These are phyloP conservation scores for Gaeumannomyces sp. DNA, from an alignment of 2,329 filamentous ascomycete genomes.

Conservation along the genomic window DNA sequence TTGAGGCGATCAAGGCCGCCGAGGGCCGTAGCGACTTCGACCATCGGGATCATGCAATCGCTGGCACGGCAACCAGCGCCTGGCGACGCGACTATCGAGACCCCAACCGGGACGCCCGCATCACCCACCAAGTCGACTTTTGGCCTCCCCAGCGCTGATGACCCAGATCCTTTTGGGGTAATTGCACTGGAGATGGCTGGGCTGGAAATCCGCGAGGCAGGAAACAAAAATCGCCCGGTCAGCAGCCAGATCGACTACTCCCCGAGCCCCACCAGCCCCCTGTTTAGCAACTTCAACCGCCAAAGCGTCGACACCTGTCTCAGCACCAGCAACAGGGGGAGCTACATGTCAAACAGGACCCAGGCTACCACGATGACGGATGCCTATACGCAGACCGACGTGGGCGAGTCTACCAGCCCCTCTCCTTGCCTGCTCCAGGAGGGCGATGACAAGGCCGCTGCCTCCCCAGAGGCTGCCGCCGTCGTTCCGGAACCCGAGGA, in stretches of 20 bases:
- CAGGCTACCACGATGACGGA: constrained; percentile 67
- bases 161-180: constrained; percentile 89
- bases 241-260: constrained; percentile 81
- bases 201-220: constrained; percentile 85
- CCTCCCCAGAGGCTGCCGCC: constrained; percentile 34
- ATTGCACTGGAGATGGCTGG: constrained; percentile 86
- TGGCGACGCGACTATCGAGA: constrained; percentile 59
- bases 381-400: constrained; percentile 57
- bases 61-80: constrained; percentile 64
- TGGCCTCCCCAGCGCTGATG: constrained; percentile 70
- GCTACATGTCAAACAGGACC: constrained; percentile 66
- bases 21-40: constrained; percentile 78
- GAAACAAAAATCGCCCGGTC: constrained; percentile 63
- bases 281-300: constrained; percentile 49
- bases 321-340: constrained; percentile 59
- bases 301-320: constrained; percentile 63
- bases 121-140: constrained; percentile 38
- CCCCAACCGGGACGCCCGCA: constrained; percentile 29
- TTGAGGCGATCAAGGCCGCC: constrained; percentile 81
- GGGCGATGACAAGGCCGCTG: constrained; percentile 41
- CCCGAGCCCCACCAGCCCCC: constrained; percentile 68
- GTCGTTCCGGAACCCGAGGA: constrained; percentile 39
- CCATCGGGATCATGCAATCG: constrained; percentile 54
- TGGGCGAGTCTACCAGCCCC: constrained; percentile 42
- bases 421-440: constrained; percentile 45